Evolutionary conservation across 768 basidiomycete species (phyloP).

Genomic region (Lactarius vividus): DNA sequence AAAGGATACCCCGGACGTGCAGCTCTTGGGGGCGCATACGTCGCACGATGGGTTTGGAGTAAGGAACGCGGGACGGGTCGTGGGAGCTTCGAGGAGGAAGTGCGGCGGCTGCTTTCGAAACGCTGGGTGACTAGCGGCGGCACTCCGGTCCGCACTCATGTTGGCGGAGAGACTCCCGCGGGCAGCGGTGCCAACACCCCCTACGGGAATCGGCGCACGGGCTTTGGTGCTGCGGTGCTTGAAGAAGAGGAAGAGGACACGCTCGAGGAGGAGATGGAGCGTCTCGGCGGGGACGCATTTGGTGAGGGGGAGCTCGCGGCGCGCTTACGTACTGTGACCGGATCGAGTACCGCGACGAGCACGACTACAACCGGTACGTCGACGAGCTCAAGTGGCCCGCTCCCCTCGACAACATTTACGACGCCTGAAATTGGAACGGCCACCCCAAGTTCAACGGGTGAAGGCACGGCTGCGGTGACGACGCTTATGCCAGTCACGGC

Average conservation of each 20-base stretch:
- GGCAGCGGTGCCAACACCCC: constrained; percentile 71
- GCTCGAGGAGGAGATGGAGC: constrained; percentile 52
- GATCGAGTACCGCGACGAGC: constrained; percentile 37
- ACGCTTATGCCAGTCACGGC: constrained; percentile 69
- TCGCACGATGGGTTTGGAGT: constrained; percentile 86
- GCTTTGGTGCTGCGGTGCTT: constrained; percentile 51
- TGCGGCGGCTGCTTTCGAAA: constrained; percentile 65
- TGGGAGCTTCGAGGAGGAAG: constrained; percentile 77
- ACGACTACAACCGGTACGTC: constrained; percentile 37
- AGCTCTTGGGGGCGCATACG: constrained; percentile 70
- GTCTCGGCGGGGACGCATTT: constrained; percentile 36
- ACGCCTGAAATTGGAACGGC: constrained; percentile 56
- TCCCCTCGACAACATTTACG: constrained; percentile 52
- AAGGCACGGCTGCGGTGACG: constrained; percentile 35
- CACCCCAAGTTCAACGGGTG: constrained; percentile 27
- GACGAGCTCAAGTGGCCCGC: constrained; percentile 30
- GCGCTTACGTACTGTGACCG: constrained; percentile 56
- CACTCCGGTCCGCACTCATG: constrained; percentile 56
- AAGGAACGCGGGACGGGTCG: constrained; percentile 52
- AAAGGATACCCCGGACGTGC: constrained; percentile 66
- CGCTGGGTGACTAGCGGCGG: constrained; percentile 71
- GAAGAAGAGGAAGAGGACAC: constrained; percentile 81
- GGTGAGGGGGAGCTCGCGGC: constrained; percentile 43
- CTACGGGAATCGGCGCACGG: constrained; percentile 50
- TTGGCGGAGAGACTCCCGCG: constrained; percentile 38